Conservation (phyloP, 2,329 filamentous ascomycete genomes). For the Geosmithia morbida region DNA sequence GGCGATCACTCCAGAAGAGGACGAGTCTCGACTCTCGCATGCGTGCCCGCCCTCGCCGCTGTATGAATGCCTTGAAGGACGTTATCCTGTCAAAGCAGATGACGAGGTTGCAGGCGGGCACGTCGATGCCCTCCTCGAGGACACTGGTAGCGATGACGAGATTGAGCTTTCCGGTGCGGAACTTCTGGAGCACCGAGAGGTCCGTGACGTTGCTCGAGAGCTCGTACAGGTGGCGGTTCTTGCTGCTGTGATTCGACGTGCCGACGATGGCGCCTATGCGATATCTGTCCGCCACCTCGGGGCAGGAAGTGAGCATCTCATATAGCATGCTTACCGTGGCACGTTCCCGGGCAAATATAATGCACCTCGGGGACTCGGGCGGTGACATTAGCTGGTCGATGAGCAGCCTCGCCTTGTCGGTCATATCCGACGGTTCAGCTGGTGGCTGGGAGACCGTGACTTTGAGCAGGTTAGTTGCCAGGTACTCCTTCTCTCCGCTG, state of each 20-base stretch:
- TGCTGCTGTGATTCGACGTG: constrained; percentile 21
- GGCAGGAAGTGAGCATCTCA: constrained; percentile 39
- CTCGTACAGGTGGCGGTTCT: constrained; percentile 25
- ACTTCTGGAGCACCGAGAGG: constrained; percentile 23
- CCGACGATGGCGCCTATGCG: constrained; percentile 41
- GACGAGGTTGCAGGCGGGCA: constrained; percentile 48
- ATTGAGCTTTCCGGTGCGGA: constrained; percentile 38
- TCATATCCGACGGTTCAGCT: constrained; percentile 18
- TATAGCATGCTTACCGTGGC: constrained; percentile 45
- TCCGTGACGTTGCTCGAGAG: constrained; percentile 14
- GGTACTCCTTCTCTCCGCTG: constrained; percentile 38
- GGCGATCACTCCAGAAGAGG: constrained; percentile 22
- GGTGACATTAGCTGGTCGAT: constrained; percentile 34
- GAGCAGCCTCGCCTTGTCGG: constrained; percentile 42
- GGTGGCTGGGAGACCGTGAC: constrained; percentile 13
- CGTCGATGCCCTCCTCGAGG: constrained; percentile 53
- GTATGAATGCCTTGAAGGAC: constrained; percentile 43
- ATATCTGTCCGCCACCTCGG: constrained; percentile 29
- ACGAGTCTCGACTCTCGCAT: constrained; percentile 35
- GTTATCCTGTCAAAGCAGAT: constrained; percentile 37
- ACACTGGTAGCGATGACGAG: constrained; percentile 49
- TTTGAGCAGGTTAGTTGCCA: constrained; percentile 29
- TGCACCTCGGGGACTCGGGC: constrained; percentile 29
- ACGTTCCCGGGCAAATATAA: constrained; percentile 55
- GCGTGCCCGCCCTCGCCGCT: constrained; percentile 38